Evolutionary conservation across 805 yeast species (phyloP).

Genomic region (Tetrapisispora namnaoensis): DNA sequence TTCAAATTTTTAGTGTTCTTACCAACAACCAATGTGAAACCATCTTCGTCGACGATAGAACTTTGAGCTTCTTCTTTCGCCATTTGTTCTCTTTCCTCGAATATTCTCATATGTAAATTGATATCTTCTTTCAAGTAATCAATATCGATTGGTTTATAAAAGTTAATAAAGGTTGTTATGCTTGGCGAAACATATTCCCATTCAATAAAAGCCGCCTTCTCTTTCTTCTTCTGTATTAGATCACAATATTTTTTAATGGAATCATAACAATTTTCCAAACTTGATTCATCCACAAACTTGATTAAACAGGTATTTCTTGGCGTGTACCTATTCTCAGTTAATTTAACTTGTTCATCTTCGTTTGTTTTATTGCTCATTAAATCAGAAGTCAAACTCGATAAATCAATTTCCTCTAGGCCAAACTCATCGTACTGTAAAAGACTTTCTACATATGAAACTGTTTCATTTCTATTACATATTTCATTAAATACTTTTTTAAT

Average conservation of each 20-base stretch:
- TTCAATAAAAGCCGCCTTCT: slow-evolving; percentile 23
- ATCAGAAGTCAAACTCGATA: slow-evolving; percentile 53
- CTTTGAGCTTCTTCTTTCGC: slow-evolving; percentile 47
- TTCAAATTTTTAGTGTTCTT: slow-evolving; percentile 69
- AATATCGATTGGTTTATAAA: slow-evolving; percentile 37
- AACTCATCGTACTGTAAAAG: slow-evolving; percentile 35
- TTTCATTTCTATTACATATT: slow-evolving; percentile 34
- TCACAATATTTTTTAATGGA: slow-evolving; percentile 47
- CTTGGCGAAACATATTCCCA: slow-evolving; percentile 31
- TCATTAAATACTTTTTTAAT: slow-evolving; percentile 49
- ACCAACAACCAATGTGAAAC: slow-evolving; percentile 85
- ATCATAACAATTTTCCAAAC: slow-evolving; percentile 41
- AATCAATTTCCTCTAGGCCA: slow-evolving; percentile 39
- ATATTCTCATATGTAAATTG: slow-evolving; percentile 50
- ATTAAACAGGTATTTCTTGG: slow-evolving; percentile 71
- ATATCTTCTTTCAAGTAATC: slow-evolving; percentile 47
- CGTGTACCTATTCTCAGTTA: slow-evolving; percentile 32
- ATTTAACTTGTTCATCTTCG: slow-evolving; percentile 1
- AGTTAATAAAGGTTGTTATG: slow-evolving; percentile 33
- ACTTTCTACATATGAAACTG: slow-evolving; percentile 55
- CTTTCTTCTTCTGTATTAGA: slow-evolving; percentile 4
- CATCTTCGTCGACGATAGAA: slow-evolving; percentile 79
- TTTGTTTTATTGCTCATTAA: slow-evolving; percentile 31
- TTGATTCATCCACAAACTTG: slow-evolving; percentile 60
- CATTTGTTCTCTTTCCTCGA: slow-evolving; percentile 60